Conservation (phyloP, 805 yeast species). For the Yamadazyma takamatsuzukensis region DNA sequence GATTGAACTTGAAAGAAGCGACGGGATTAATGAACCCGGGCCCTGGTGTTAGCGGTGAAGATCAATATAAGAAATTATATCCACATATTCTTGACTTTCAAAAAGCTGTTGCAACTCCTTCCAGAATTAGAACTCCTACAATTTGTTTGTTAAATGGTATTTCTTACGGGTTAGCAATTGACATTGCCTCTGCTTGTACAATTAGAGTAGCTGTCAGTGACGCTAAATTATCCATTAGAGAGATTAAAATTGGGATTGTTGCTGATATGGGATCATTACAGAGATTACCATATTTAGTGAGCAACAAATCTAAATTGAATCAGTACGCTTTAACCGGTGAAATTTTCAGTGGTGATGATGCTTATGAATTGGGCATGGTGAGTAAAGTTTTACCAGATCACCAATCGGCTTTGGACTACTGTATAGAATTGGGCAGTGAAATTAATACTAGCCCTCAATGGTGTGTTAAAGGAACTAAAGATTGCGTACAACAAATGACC, state of each 20-base stretch:
- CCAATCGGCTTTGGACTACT: constrained; percentile 46
- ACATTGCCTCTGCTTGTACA: constrained; percentile 55
- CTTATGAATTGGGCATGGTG: constrained; percentile 53
- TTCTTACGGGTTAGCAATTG: constrained; percentile 64
- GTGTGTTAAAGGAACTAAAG: constrained; percentile 65
- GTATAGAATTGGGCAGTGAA: constrained; percentile 45
- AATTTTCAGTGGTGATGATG: constrained; percentile 51
- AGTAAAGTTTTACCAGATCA: constrained; percentile 43
- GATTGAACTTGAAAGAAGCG: constrained; percentile 53
- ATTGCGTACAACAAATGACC: constrained; percentile 41
- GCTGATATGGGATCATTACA: constrained; percentile 81
- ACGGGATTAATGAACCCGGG: constrained; percentile 1
- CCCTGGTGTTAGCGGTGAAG: constrained; percentile 3
- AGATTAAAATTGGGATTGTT: constrained; percentile 68
- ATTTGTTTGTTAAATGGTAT: constrained; percentile 66
- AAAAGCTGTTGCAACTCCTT: constrained; percentile 46
- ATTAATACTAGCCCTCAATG: constrained; percentile 50
- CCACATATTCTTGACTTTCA: constrained; percentile 56
- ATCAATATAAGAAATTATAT: constrained; percentile 18
- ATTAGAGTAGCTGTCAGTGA: constrained; percentile 56
- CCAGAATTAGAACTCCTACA: constrained; percentile 54
- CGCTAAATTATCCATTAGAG: constrained; percentile 57
- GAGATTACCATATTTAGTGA: constrained; percentile 52
- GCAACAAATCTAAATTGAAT: constrained; percentile 54
- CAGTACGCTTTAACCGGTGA: constrained; percentile 64